Conservation (phyloP, 2,329 filamentous ascomycete species). For the Epichloe amarillans region DNA sequence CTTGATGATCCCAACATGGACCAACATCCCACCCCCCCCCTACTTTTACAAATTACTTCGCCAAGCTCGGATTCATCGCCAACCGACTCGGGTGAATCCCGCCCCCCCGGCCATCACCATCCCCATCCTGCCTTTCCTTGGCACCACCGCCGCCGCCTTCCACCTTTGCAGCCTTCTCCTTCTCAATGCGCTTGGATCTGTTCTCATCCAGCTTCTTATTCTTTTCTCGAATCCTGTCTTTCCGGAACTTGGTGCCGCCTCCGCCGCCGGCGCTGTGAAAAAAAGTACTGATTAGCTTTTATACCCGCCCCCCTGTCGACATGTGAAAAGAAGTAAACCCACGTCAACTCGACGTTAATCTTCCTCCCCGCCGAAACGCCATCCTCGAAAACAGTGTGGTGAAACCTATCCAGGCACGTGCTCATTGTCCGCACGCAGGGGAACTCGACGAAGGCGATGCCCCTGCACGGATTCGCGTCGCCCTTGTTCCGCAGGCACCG, state of each 20-base stretch:
- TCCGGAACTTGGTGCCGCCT: slow-evolving; percentile 58
- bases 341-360: slow-evolving; percentile 91
- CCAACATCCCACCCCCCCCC: too few relatives aligned
- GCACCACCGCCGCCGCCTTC: slow-evolving; percentile 12
- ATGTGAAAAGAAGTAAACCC: slow-evolving; percentile 21
- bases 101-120: slow-evolving; percentile 17
- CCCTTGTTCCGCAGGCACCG: slow-evolving; percentile 60
- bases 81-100: slow-evolving; percentile 40
- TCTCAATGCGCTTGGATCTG: slow-evolving; percentile 33
- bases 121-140: slow-evolving; percentile 14
- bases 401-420: slow-evolving; percentile 80
- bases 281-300: not conserved
- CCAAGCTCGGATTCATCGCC: slow-evolving; percentile 12
- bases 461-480: slow-evolving; percentile 49
- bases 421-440: slow-evolving; percentile 78
- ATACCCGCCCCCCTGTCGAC: too few relatives aligned
- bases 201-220: slow-evolving; percentile 72
- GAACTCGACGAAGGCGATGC: slow-evolving; percentile 84
- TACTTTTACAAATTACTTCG: not conserved
- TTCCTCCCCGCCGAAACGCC: slow-evolving; percentile 44
- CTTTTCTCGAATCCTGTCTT: slow-evolving; percentile 69
- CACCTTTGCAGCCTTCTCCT: slow-evolving; percentile 28
- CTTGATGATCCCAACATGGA: too few relatives aligned
- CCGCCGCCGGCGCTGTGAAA: slow-evolving; percentile 68
- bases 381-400: slow-evolving; percentile 66